These are phyloP conservation scores for Cystofilobasidium capitatum DNA, from an alignment of 768 basidiomycete genomes.

Conservation along the genomic window DNA sequence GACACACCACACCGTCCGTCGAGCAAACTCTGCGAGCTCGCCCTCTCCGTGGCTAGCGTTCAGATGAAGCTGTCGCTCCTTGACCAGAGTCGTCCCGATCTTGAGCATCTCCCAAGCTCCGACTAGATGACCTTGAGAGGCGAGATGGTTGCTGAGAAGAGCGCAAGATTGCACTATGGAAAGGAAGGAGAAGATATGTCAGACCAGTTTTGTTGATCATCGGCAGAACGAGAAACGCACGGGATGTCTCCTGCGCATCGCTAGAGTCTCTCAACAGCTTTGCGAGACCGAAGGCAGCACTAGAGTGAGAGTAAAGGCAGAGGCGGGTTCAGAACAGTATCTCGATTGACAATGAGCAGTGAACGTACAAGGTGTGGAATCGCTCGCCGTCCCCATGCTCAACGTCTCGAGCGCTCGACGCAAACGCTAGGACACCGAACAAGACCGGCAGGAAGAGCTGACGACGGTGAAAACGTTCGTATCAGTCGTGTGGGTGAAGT, in stretches of 20 bases:
- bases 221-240: too few relatives aligned
- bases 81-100: neutral
- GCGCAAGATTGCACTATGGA: slow-evolving; percentile 10
- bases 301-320: too few relatives aligned
- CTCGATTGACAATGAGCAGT: too few relatives aligned
- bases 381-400: neutral
- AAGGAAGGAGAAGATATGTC: neutral
- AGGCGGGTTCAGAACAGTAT: too few relatives aligned
- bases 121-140: neutral
- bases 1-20: slow-evolving; percentile 12
- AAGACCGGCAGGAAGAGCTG: slow-evolving; percentile 16
- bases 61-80: slow-evolving; percentile 2
- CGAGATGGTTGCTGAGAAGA: slow-evolving; percentile 16
- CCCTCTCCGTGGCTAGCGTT: slow-evolving; percentile 7
- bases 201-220: too few relatives aligned
- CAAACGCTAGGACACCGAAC: slow-evolving; percentile 13
- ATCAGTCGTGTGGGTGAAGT: too few relatives aligned
- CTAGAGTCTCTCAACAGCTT: too few relatives aligned
- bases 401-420: neutral
- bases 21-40: neutral
- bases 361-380: neutral
- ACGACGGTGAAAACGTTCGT: too few relatives aligned
- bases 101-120: slow-evolving; percentile 2
- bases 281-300: too few relatives aligned
- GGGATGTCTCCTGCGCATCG: too few relatives aligned